phyloP scores from a whole-genome alignment of 2,329 filamentous ascomycete genomes.

The Stagonosporopsis rhizophila region DNA sequence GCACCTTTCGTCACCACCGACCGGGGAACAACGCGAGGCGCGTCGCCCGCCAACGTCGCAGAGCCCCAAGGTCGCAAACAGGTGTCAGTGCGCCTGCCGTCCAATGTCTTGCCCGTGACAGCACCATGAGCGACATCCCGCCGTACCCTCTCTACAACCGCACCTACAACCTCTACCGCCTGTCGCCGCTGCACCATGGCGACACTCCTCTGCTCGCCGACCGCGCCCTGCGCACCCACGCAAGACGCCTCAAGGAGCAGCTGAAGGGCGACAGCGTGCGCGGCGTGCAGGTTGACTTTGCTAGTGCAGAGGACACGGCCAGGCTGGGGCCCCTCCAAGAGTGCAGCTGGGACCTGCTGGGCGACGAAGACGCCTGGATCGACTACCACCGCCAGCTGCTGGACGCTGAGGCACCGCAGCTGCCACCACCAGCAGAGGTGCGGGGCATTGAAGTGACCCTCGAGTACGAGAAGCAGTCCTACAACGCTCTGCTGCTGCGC shows the following conservation, averaged over 20 bases:
- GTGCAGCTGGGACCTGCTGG: constrained; percentile 56
- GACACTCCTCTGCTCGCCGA: constrained; percentile 47
- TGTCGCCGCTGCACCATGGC: constrained; percentile 62
- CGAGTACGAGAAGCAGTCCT: constrained; percentile 57
- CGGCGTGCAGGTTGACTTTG: constrained; percentile 53
- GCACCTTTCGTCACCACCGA: constrained; percentile 15
- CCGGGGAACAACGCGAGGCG: too few relatives aligned
- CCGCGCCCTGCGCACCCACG: constrained; percentile 53
- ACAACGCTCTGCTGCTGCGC: constrained; percentile 60
- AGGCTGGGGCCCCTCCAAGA: constrained; percentile 56
- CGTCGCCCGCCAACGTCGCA: neutral
- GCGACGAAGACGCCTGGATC: constrained; percentile 52
- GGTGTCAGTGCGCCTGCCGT: neutral
- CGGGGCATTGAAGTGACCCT: constrained; percentile 59
- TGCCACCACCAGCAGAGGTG: constrained; percentile 30
- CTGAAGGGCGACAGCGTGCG: constrained; percentile 59
- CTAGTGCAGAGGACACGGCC: constrained; percentile 49
- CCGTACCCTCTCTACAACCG: constrained; percentile 58
- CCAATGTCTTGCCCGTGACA: neutral
- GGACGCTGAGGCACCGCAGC: constrained; percentile 43
- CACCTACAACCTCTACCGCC: constrained; percentile 62
- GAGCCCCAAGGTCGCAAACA: too few relatives aligned
- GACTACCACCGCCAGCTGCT: constrained; percentile 44
- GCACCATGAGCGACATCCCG: constrained; percentile 44
- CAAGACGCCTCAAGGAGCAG: constrained; percentile 56